A percentile compares a stretch with the other conserved stretches of the same genome.
phyloP scores from a whole-genome alignment of 2,329 filamentous ascomycete genomes.

The Ophiostoma quercus region DNA sequence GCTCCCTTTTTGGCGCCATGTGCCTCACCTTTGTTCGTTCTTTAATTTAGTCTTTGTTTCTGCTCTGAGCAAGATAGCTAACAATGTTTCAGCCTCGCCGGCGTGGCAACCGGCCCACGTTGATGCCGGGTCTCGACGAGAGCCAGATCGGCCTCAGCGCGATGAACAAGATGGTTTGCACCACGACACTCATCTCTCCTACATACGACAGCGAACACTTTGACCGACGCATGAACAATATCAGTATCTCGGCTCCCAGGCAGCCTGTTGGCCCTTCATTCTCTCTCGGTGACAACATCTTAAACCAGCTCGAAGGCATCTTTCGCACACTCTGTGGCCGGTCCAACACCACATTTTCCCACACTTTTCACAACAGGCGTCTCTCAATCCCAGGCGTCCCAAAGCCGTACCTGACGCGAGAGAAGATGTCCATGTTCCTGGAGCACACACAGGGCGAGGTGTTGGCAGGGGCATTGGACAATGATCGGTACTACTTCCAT shows the following conservation, averaged over 20 bases:
- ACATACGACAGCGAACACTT: conserved; percentile 31
- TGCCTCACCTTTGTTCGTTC: conserved; percentile 18
- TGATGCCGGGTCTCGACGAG: conserved; percentile 15
- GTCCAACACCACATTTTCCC: conserved; percentile 30
- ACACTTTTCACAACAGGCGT: conserved; percentile 24
- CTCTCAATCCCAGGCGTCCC: background rate
- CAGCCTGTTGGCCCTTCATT: conserved; percentile 31
- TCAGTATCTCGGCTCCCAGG: conserved; percentile 15
- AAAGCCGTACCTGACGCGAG: conserved; percentile 32
- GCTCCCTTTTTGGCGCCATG: conserved; percentile 18
- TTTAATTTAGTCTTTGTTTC: background rate
- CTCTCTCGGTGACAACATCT: conserved; percentile 46
- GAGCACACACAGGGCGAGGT: conserved; percentile 45
- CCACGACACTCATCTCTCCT: conserved; percentile 34
- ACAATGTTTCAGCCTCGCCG: conserved; percentile 17
- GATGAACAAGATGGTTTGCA: conserved; percentile 26
- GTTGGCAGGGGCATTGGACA: conserved; percentile 33
- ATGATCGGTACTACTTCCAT: conserved; percentile 42
- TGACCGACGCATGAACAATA: conserved; percentile 18
- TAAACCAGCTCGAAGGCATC: conserved; percentile 44
- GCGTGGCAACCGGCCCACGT: conserved; percentile 14
- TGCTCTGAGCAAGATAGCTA: background rate
- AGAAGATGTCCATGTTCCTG: conserved; percentile 47
- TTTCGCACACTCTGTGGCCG: conserved; percentile 43
- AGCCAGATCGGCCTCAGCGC: conserved; percentile 18